Base-by-base conservation (phyloP, 1,284 basidiomycete genomes). In the Boletus albobrunnescens region DNA sequence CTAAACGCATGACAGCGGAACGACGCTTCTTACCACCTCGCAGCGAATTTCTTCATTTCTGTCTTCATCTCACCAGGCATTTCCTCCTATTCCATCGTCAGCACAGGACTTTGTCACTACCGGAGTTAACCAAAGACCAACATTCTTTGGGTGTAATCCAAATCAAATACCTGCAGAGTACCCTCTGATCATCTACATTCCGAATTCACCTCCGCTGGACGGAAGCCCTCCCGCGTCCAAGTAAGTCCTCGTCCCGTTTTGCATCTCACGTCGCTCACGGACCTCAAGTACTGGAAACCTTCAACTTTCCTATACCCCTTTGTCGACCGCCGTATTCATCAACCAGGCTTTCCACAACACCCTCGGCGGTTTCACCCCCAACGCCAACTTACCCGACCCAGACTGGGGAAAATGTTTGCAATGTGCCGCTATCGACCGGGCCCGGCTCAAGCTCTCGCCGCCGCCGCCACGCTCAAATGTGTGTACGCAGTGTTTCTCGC, bases 121-220 rank as follows among this genome's bases (percentile, higher is more conserved):
- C 8, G 88, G 88, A 13, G 71, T 85, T 10, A 85, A 83, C 61
- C 72, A 73, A 32, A 76, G 87, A 16, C 78, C 87, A 6, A 83
- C 83, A 0, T 89, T 91, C 65, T 91, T 89, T 65, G 87, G 87
- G 1, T 90, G 87, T 59, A 67, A 82, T 56, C 79, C 81, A 11
- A 60, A 39, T n/a, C 62, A 71, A 46, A 67, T 35, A 11, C 73
- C 78, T 12, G 67, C 77, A 1, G 76, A 78, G 49, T 82, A 71
- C 51, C 82, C 82, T 0, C 54, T 84, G 24, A 57, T 84, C 19
- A 72, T 84, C 14, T 82, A 80, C 49, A 65, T 84, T n/a, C 82
- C 82, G 4, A 84, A 83, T 57, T 70, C 78, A 20, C 81, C 82
- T 8, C 82, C 82, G 3, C 56, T 80, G 26, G 73, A 73, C 49